phyloP scores from a whole-genome alignment of 1,139 yeast genomes.

The Meyerozyma sp. region DNA sequence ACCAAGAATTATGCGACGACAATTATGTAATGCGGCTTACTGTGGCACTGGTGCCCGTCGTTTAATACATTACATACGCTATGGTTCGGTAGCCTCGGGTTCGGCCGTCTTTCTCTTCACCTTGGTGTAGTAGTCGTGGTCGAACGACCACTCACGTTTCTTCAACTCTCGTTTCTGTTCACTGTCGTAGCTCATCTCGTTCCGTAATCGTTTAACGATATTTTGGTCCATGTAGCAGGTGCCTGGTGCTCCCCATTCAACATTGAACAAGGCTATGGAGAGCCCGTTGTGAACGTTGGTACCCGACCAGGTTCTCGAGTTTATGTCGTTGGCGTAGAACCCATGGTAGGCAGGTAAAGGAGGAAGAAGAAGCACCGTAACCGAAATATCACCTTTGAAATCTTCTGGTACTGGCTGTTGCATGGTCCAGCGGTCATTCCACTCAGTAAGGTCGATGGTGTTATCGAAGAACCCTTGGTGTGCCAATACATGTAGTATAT shows the following conservation, averaged over 20 bases:
- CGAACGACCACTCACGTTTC: conserved; percentile 30
- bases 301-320: conserved; percentile 65
- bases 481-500: conserved; percentile 64
- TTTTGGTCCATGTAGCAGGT: conserved; percentile 25
- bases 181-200: conserved; percentile 23
- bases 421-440: conserved; percentile 29
- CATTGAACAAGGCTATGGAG: conserved; percentile 53
- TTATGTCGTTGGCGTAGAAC: conserved; percentile 58
- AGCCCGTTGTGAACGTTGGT: conserved; percentile 60
- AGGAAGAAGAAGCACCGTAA: conserved; percentile 68
- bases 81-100: background rate
- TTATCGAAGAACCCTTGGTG: conserved; percentile 62
- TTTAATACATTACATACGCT: background rate
- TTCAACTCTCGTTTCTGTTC: conserved; percentile 11
- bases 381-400: conserved; percentile 52
- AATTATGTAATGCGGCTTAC: background rate
- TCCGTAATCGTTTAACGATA: conserved; percentile 24
- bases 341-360: conserved; percentile 58
- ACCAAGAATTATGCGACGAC: background rate
- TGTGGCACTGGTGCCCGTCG: background rate
- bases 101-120: conserved; percentile 18
- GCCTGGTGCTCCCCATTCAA: conserved; percentile 43
- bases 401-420: conserved; percentile 2
- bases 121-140: conserved; percentile 20
- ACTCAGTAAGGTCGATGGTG: conserved; percentile 24